Percentiles rank a stretch among this genome's conserved stretches.
These are phyloP conservation scores for Debaryomyces hansenii DNA, from an alignment of 805 yeast genomes.

Conservation along the genomic window DNA sequence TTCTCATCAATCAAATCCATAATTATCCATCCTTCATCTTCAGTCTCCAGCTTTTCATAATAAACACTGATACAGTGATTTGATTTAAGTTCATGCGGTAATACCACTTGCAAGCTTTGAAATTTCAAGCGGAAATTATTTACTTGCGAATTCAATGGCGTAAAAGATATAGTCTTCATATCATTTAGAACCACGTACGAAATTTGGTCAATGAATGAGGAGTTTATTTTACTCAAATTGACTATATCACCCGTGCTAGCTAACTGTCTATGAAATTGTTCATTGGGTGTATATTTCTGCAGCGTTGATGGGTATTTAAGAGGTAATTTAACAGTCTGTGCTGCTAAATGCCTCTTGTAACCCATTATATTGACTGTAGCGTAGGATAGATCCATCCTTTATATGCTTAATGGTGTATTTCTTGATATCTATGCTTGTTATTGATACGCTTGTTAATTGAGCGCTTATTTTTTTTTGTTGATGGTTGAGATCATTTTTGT, in stretches of 20 bases:
- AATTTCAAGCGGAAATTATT: conserved; percentile 32
- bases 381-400: conserved; percentile 12
- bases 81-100: conserved; percentile 23
- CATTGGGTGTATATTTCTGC: conserved; percentile 15
- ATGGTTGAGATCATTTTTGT: not conserved
- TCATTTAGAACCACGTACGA: conserved; percentile 33
- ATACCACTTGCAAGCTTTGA: conserved; percentile 30
- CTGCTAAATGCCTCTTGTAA: conserved; percentile 15
- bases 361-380: conserved; percentile 20
- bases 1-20: conserved; percentile 54
- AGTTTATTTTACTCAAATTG: conserved; percentile 16
- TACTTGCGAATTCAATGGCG: conserved; percentile 38
- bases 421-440: not conserved
- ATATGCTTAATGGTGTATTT: conserved; percentile 3
- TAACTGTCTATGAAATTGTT: conserved; percentile 19
- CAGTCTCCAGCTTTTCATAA: conserved; percentile 1
- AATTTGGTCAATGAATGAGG: conserved; percentile 25
- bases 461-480: not conserved
- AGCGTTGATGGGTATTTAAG: conserved; percentile 19
- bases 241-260: conserved; percentile 24
- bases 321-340: conserved; percentile 19
- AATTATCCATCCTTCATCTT: conserved; percentile 28
- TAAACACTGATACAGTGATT: conserved; percentile 15
- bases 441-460: not conserved
- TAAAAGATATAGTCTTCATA: conserved; percentile 28